A percentile compares a stretch with the other conserved stretches of the same genome.
Evolutionary conservation across 768 basidiomycete genomes (phyloP).

Genomic region (Tulasnella sp.): DNA sequence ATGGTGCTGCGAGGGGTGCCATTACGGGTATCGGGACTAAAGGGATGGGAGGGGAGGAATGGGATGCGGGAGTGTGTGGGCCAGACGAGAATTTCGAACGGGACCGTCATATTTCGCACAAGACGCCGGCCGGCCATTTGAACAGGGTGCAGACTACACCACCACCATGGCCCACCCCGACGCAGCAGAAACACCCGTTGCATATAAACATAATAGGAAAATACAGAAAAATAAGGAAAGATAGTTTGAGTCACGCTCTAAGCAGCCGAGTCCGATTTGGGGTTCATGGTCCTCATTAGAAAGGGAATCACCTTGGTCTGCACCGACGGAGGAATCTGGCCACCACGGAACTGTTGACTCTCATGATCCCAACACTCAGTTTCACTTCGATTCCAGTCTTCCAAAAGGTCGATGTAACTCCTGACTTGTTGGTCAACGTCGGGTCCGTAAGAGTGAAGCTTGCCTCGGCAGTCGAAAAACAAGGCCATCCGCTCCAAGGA

Average conservation of each 20-base stretch:
- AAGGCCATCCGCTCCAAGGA: neutral
- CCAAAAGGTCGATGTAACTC: constrained; percentile 11
- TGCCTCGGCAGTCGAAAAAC: neutral
- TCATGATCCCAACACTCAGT: constrained; percentile 25
- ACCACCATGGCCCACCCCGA: neutral
- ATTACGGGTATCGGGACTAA: constrained; percentile 4
- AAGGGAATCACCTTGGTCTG: neutral
- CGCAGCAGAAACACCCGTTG: neutral
- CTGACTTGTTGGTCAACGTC: constrained; percentile 1
- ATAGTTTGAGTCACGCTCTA: neutral
- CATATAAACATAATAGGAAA: neutral
- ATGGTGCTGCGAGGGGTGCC: constrained; percentile 19
- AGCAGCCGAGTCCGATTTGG: neutral
- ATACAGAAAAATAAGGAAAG: neutral
- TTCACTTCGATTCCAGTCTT: constrained; percentile 9
- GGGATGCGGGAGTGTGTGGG: neutral
- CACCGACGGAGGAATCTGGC: neutral
- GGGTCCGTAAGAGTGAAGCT: constrained; percentile 22
- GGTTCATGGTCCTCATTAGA: neutral
- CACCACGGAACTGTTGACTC: constrained; percentile 26
- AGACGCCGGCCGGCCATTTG: neutral
- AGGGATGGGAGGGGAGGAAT: neutral
- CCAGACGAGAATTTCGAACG: constrained; percentile 22
- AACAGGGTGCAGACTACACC: neutral
- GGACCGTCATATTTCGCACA: constrained; percentile 8